These are phyloP conservation scores for Elsinoe arachidis DNA, from an alignment of 2,329 filamentous ascomycete genomes.

Conservation along the genomic window DNA sequence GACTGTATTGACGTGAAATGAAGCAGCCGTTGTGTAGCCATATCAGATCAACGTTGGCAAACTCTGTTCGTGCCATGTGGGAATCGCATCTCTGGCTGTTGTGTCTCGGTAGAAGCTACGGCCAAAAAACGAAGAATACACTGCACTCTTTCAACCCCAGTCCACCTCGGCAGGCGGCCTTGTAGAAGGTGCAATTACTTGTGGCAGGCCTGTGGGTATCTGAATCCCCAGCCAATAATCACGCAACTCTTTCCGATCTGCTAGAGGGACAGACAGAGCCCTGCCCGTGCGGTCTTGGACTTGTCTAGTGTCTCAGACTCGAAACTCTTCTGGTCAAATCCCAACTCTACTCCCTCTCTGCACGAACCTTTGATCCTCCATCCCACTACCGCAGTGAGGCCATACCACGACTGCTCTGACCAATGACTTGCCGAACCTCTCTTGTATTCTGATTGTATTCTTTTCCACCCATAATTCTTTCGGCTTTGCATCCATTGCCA, in stretches of 20 bases:
- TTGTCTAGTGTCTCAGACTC: slow-evolving; percentile 10
- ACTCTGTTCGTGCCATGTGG: neutral
- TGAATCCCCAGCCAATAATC: neutral
- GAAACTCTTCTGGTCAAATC: neutral
- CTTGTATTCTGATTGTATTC: neutral
- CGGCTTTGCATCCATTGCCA: neutral
- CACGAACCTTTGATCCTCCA: neutral
- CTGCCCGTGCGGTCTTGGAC: neutral
- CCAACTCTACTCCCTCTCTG: neutral
- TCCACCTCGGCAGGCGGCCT: neutral
- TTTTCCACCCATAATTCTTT: neutral
- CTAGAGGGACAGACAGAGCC: too few relatives aligned
- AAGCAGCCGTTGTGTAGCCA: neutral
- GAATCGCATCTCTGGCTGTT: neutral
- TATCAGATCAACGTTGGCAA: neutral
- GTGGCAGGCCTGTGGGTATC: neutral
- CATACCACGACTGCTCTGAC: neutral
- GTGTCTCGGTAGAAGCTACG: neutral
- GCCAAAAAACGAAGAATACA: neutral
- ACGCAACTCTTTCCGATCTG: slow-evolving; percentile 3
- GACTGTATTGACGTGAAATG: neutral
- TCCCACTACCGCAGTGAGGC: neutral
- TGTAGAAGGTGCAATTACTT: neutral
- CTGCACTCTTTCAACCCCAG: neutral
- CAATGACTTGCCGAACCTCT: neutral